These are phyloP conservation scores for Heterotrichella gracilis DNA, from an alignment of 352 stramenopile genomes.

Conservation along the genomic window DNA sequence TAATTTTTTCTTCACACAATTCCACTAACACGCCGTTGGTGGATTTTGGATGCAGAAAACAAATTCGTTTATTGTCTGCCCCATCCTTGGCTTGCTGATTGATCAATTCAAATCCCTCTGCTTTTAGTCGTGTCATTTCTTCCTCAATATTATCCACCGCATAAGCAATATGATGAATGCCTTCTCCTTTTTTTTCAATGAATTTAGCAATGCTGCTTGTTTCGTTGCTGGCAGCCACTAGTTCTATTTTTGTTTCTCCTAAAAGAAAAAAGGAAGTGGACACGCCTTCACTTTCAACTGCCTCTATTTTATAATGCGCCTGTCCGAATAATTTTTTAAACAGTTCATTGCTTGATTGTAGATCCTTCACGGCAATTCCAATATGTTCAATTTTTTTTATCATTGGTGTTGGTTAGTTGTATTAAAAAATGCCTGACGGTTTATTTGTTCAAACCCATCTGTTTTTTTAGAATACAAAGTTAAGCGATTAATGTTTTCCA, in stretches of 20 bases:
- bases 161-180: slow-evolving; percentile 6
- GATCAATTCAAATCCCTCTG: background rate
- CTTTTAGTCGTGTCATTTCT: background rate
- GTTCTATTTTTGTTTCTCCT: background rate
- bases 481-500: too few species aligned
- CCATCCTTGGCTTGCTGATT: background rate
- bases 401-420: too few species aligned
- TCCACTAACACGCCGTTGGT: background rate
- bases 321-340: background rate
- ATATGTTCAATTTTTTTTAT: slow-evolving; percentile 8
- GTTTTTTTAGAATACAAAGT: too few species aligned
- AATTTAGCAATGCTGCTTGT: background rate
- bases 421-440: too few species aligned
- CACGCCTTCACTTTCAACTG: background rate
- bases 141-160: background rate
- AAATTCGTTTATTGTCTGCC: background rate
- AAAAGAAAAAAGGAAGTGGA: background rate
- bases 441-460: too few species aligned
- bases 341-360: background rate
- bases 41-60: background rate
- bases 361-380: background rate
- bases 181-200: background rate
- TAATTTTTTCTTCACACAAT: background rate
- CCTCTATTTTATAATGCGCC: background rate
- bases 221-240: background rate